phyloP scores from a whole-genome alignment of 2,329 filamentous ascomycete species.

The Mycosphaerella arachidis region DNA sequence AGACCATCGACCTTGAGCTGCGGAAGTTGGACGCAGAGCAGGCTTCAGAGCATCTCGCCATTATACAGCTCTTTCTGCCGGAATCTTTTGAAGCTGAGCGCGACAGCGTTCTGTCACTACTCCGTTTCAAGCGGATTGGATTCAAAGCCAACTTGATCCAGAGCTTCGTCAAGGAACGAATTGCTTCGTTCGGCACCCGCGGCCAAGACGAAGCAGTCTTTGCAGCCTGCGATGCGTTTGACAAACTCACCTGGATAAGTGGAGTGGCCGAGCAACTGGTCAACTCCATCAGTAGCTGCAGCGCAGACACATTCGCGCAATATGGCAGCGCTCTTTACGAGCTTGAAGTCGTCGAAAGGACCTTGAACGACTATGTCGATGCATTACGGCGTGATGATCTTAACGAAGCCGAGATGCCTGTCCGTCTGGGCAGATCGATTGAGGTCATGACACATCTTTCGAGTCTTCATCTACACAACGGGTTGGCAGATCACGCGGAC shows the following conservation, averaged over 20 bases:
- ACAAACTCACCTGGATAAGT: conserved; percentile 79
- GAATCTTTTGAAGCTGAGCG: conserved; percentile 75
- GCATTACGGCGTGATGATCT: conserved; percentile 77
- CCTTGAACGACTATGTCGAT: conserved; percentile 84
- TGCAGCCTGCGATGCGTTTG: conserved; percentile 72
- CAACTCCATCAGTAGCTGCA: conserved; percentile 73
- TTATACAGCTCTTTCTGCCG: conserved; percentile 83
- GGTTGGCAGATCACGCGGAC: conserved; percentile 69
- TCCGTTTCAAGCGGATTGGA: conserved; percentile 79
- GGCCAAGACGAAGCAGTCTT: conserved; percentile 75
- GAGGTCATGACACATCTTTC: conserved; percentile 82
- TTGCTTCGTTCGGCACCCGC: conserved; percentile 62
- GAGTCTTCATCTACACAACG: conserved; percentile 69
- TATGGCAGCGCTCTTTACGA: conserved; percentile 81
- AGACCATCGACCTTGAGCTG: conserved; percentile 88
- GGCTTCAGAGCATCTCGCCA: conserved; percentile 79
- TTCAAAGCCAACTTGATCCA: conserved; percentile 83
- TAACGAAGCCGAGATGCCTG: conserved; percentile 75
- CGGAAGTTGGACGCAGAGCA: conserved; percentile 83
- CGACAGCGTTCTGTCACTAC: conserved; percentile 80
- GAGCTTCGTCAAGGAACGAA: conserved; percentile 71
- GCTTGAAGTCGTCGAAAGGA: conserved; percentile 84
- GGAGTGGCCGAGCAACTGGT: conserved; percentile 81
- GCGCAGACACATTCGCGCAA: conserved; percentile 69
- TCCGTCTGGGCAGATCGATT: conserved; percentile 74